phyloP scores from a whole-genome alignment of 1,284 basidiomycete species.

The Volvariella volvacea region DNA sequence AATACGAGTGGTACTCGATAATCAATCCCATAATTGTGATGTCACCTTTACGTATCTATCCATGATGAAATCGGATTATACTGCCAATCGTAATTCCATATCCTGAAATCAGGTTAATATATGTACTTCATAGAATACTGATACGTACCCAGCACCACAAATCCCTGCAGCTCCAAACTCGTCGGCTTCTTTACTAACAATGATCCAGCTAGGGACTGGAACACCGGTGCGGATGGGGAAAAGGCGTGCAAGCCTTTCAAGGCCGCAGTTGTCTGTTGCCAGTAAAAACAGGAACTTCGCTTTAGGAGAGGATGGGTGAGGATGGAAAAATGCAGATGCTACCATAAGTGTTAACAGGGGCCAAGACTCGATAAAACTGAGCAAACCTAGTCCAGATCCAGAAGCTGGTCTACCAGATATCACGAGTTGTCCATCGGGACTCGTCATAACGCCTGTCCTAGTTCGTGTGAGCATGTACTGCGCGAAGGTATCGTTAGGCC shows the following conservation, averaged over 20 bases:
- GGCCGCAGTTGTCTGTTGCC: conserved; percentile 44
- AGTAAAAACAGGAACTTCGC: conserved; percentile 52
- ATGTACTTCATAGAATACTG: not conserved
- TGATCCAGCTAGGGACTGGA: conserved; percentile 67
- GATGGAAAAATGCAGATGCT: conserved; percentile 51
- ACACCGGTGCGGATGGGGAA: conserved; percentile 80
- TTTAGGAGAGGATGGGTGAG: conserved; percentile 42
- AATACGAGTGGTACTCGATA: conserved; percentile 1
- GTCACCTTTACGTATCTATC: conserved; percentile 24
- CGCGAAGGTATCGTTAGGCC: conserved; percentile 22
- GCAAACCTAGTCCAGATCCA: not conserved
- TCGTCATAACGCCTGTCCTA: conserved; percentile 28
- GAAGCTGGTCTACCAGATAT: not conserved
- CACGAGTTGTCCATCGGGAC: conserved; percentile 4
- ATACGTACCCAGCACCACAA: conserved; percentile 62
- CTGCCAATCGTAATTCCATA: conserved; percentile 47
- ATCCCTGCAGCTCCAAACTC: conserved; percentile 61
- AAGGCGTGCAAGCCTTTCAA: conserved; percentile 63
- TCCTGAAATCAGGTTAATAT: conserved; percentile 19
- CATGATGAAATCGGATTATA: conserved; percentile 50
- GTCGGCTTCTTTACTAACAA: conserved; percentile 48
- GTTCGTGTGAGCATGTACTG: conserved; percentile 17
- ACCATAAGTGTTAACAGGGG: not conserved
- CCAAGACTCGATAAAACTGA: not conserved
- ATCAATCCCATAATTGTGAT: not conserved